Evolutionary conservation across 2,329 filamentous ascomycete genomes (phyloP).

Genomic region (Aspergillus transmontanensis): DNA sequence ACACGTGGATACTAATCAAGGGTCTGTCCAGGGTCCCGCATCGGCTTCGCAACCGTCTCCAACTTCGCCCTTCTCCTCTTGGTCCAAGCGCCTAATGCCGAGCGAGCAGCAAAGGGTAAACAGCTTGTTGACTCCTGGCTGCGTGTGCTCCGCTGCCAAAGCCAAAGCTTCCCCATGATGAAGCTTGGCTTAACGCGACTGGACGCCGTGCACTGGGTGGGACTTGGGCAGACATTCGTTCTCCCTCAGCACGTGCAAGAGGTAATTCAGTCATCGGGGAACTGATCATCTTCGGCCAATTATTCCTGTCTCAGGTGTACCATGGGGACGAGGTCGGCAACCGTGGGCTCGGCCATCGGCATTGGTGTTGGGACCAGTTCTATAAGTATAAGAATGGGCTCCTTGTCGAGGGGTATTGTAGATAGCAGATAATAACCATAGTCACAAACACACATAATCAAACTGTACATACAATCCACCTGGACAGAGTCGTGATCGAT

Average conservation of each 20-base stretch:
- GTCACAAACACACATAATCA: background rate
- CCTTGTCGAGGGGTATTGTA: background rate
- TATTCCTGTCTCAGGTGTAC: background rate
- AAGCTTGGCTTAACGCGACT: constrained; percentile 33
- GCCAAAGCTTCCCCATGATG: constrained; percentile 31
- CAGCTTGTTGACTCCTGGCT: constrained; percentile 33
- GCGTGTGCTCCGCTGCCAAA: constrained; percentile 32
- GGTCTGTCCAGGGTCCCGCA: constrained; percentile 30
- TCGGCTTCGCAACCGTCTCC: constrained; percentile 38
- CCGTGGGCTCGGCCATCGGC: constrained; percentile 1
- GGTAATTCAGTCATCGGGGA: constrained; percentile 4
- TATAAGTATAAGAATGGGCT: background rate
- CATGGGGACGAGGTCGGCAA: background rate
- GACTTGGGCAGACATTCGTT: constrained; percentile 27
- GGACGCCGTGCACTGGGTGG: constrained; percentile 34
- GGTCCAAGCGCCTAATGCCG: constrained; percentile 32
- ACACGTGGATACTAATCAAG: background rate
- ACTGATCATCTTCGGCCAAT: background rate
- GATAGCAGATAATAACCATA: constrained; percentile 2
- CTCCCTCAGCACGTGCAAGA: constrained; percentile 30
- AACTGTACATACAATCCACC: background rate
- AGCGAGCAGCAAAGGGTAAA: constrained; percentile 30
- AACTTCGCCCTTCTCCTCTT: constrained; percentile 37
- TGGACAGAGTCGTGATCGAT: background rate
- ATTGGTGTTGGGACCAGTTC: background rate